phyloP scores from a whole-genome alignment of 2,329 filamentous ascomycete genomes.

The Remersonia thermophila region DNA sequence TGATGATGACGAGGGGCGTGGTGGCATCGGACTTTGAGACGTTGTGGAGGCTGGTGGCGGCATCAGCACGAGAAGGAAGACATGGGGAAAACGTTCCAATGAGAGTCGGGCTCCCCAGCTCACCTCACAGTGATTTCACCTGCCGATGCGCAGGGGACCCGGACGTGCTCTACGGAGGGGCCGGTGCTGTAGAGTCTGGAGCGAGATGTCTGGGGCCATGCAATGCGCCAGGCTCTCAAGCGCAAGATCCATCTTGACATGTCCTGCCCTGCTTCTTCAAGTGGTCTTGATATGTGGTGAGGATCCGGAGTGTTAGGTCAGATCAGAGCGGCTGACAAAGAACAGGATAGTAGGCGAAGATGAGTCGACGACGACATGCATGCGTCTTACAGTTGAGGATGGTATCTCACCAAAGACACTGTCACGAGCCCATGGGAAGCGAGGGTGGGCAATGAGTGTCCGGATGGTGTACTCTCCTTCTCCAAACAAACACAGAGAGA shows the following conservation, averaged over 20 bases:
- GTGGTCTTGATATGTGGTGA: neutral
- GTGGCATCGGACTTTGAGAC: slow-evolving; percentile 24
- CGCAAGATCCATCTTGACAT: slow-evolving; percentile 12
- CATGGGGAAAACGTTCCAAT: neutral
- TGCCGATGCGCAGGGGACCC: slow-evolving; percentile 35
- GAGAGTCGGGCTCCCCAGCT: no score
- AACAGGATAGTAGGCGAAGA: no score
- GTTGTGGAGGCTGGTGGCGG: slow-evolving; percentile 35
- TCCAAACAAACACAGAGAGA: no score
- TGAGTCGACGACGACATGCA: no score
- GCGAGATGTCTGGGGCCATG: neutral
- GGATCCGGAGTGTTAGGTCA: no score
- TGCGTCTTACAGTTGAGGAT: no score
- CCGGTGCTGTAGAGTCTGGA: slow-evolving; percentile 12
- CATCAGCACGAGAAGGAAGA: slow-evolving; percentile 11
- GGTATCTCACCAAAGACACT: no score
- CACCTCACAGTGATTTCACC: slow-evolving; percentile 41
- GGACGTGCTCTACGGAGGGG: slow-evolving; percentile 28
- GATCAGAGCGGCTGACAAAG: no score
- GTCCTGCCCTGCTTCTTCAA: neutral
- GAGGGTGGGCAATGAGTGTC: no score
- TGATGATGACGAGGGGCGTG: slow-evolving; percentile 40
- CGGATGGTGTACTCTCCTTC: no score
- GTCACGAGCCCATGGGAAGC: no score
- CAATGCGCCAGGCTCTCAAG: slow-evolving; percentile 5